A percentile compares a stretch with the other conserved stretches of the same genome.
These are phyloP conservation scores for Fusarium multiceps DNA, from an alignment of 2,329 filamentous ascomycete species.

Conservation along the genomic window DNA sequence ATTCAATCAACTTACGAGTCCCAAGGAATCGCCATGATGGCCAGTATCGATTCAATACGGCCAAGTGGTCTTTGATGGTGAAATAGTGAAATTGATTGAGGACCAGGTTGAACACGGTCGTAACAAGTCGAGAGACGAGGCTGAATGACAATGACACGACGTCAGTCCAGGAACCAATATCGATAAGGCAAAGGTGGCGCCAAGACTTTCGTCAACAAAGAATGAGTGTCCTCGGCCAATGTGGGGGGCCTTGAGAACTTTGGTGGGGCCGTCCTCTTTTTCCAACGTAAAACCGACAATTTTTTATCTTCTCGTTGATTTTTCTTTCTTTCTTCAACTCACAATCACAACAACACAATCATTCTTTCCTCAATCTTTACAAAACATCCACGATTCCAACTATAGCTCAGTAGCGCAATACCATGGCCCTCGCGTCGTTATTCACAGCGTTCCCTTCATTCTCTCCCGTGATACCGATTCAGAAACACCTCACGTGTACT, in stretches of 20 bases:
- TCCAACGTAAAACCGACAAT: slow-evolving; percentile 28
- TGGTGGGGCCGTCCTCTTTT: slow-evolving; percentile 36
- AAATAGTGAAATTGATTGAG: not conserved
- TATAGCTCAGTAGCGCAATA: slow-evolving; percentile 36
- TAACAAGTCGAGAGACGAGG: slow-evolving; percentile 29
- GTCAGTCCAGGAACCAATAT: slow-evolving; percentile 35
- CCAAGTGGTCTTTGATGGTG: not conserved
- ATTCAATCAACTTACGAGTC: slow-evolving; percentile 41
- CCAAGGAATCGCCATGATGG: slow-evolving; percentile 47
- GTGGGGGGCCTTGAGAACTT: slow-evolving; percentile 11
- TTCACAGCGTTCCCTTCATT: slow-evolving; percentile 2
- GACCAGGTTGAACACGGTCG: slow-evolving; percentile 34
- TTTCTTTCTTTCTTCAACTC: slow-evolving; percentile 29
- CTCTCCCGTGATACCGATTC: slow-evolving; percentile 29
- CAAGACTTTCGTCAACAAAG: not conserved
- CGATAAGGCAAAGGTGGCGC: slow-evolving; percentile 32
- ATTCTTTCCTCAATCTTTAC: not conserved
- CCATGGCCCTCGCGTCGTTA: slow-evolving; percentile 3
- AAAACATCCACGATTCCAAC: not conserved
- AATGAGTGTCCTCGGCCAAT: slow-evolving; percentile 15
- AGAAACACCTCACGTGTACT: slow-evolving; percentile 6
- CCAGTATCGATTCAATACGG: not conserved
- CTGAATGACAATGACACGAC: slow-evolving; percentile 40
- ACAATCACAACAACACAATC: slow-evolving; percentile 4
- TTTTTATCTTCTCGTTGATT: slow-evolving; percentile 18